phyloP scores from a whole-genome alignment of 192 early-diverging fungal species.

The Podila epigama region DNA sequence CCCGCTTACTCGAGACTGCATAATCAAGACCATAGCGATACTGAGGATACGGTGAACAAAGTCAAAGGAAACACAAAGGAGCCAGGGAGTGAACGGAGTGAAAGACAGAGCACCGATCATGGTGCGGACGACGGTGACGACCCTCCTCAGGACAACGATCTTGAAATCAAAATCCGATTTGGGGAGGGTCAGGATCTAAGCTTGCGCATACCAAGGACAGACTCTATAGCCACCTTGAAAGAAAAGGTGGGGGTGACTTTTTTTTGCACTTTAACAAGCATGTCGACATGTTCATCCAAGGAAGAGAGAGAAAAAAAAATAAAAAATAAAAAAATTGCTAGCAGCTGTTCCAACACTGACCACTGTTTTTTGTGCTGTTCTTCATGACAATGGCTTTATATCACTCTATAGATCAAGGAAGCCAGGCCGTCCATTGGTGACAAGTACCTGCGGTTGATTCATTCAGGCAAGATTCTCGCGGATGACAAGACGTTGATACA shows the following conservation, averaged over 20 bases:
- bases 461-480: conserved; percentile 54
- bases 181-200: conserved; percentile 34
- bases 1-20: background rate
- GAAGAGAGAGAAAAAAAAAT: too few species aligned
- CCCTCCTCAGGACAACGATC: conserved; percentile 9
- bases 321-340: too few species aligned
- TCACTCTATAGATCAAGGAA: conserved; percentile 44
- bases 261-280: too few species aligned
- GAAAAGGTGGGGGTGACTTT: too few species aligned
- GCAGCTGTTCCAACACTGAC: background rate
- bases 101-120: too few species aligned
- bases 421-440: conserved; percentile 22
- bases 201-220: conserved; percentile 31
- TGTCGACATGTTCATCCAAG: too few species aligned
- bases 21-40: background rate
- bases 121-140: background rate
- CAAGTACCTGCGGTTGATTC: conserved; percentile 61
- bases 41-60: background rate
- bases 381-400: too few species aligned
- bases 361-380: too few species aligned
- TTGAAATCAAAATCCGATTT: conserved; percentile 41
- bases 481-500: conserved; percentile 46
- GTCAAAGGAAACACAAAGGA: background rate
- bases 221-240: conserved; percentile 53
- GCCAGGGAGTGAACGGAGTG: too few species aligned